phyloP scores from a whole-genome alignment of 1,284 basidiomycete genomes.

The Trichosporon sp. region DNA sequence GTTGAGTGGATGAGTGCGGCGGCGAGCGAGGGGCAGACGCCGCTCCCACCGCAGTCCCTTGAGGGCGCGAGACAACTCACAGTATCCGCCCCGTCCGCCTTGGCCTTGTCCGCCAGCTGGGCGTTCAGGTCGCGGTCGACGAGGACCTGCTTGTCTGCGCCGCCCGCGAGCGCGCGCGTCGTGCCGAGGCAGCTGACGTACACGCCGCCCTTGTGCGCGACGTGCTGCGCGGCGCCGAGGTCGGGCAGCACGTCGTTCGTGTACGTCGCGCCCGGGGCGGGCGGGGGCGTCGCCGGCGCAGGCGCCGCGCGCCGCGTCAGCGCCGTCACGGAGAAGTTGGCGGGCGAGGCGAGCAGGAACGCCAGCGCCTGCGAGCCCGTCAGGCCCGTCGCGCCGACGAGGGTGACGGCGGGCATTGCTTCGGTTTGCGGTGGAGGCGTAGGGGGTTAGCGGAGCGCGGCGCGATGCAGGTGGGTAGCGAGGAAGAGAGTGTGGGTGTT shows the following conservation, averaged over 20 bases:
- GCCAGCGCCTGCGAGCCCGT: conserved; percentile 37
- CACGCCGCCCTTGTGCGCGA: conserved; percentile 24
- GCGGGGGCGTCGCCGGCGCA: conserved; percentile 4
- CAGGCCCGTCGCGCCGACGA: conserved; percentile 46
- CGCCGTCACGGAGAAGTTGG: conserved; percentile 35
- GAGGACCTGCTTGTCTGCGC: conserved; percentile 29
- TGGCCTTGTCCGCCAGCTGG: conserved; percentile 39
- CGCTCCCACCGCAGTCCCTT: too few species aligned
- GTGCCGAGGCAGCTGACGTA: conserved; percentile 44
- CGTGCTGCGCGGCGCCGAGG: conserved; percentile 16
- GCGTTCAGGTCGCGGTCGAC: conserved; percentile 43
- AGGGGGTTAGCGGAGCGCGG: not conserved
- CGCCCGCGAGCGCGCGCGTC: conserved; percentile 38
- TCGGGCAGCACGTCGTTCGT: conserved; percentile 28
- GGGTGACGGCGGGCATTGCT: conserved; percentile 28
- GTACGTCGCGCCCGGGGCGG: conserved; percentile 22
- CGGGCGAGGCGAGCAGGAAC: conserved; percentile 29
- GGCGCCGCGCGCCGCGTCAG: conserved; percentile 36
- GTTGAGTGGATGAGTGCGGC: too few species aligned
- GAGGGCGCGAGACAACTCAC: conserved; percentile 24
- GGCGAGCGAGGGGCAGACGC: not conserved
- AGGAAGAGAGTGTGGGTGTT: too few species aligned
- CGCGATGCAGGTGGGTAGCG: not conserved
- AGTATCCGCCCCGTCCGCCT: conserved; percentile 37
- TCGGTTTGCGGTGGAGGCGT: not conserved